Conservation (phyloP, 441 rosid genomes). For the Gossypium gossypioides region DNA sequence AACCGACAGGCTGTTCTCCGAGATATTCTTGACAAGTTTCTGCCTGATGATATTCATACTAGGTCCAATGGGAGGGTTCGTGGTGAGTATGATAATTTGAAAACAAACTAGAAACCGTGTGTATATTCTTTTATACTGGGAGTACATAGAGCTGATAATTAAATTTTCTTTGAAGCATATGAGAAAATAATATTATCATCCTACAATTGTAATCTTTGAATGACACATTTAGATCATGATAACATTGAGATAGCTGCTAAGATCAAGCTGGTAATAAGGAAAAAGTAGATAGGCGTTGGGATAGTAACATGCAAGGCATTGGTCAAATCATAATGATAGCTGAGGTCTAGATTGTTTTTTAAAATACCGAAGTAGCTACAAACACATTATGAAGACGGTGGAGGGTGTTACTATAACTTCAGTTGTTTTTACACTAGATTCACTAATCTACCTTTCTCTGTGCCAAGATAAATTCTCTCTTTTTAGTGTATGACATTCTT, state of each 20-base stretch:
- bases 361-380: not conserved
- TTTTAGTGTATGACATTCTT: not conserved
- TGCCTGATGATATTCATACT: slow-evolving; percentile 75
- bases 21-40: slow-evolving; percentile 57
- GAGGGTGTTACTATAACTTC: not conserved
- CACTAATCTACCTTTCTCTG: not conserved
- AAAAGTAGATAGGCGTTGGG: not conserved
- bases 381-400: not conserved
- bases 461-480: not conserved
- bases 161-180: not conserved
- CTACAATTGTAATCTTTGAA: not conserved
- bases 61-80: slow-evolving; percentile 84
- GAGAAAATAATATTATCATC: not conserved
- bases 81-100: slow-evolving; percentile 32
- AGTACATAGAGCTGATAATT: not conserved
- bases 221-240: not conserved
- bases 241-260: not conserved
- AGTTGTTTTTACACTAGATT: not conserved
- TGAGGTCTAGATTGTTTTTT: slow-evolving; percentile 4
- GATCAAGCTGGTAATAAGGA: not conserved
- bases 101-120: not conserved
- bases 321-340: not conserved
- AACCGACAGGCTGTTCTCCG: slow-evolving; percentile 65
- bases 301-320: not conserved
- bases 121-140: not conserved